These are phyloP conservation scores for Aspergillus jensenii DNA, from an alignment of 2,329 filamentous ascomycete species.

Conservation along the genomic window DNA sequence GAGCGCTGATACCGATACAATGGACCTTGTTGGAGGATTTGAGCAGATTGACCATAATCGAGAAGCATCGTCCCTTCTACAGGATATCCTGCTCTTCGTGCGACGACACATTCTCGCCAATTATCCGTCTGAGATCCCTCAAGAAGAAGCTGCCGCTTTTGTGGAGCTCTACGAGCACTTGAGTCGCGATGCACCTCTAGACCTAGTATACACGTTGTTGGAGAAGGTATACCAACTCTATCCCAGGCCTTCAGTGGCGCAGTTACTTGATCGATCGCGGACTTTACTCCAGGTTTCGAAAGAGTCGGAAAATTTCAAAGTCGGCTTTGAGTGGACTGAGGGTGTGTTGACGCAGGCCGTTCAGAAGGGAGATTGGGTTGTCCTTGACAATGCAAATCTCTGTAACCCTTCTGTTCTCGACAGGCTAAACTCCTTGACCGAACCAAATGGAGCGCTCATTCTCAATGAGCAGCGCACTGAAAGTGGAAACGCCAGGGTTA, in stretches of 20 bases:
- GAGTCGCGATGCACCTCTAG: constrained; percentile 27
- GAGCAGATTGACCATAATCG: constrained; percentile 86
- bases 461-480: constrained; percentile 90
- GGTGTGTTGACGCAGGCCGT: constrained; percentile 87
- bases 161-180: constrained; percentile 35
- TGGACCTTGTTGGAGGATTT: constrained; percentile 95
- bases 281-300: constrained; percentile 54
- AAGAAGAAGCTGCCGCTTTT: constrained; percentile 23
- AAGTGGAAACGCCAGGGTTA: constrained; percentile 75
- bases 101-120: constrained; percentile 41
- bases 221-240: constrained; percentile 42
- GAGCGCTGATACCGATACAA: constrained; percentile 93
- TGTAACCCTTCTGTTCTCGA: constrained; percentile 95
- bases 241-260: constrained; percentile 48
- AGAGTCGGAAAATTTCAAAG: constrained; percentile 60
- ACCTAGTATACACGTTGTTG: constrained; percentile 32
- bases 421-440: constrained; percentile 87
- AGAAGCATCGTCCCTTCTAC: constrained; percentile 63
- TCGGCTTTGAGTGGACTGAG: constrained; percentile 94
- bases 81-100: constrained; percentile 54
- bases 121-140: constrained; percentile 25
- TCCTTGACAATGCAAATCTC: constrained; percentile 95
- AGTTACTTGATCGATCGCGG: constrained; percentile 51
- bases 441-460: constrained; percentile 81
- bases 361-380: constrained; percentile 83